Conservation (phyloP, 306 rosid genomes). For the Bauhinia variegata region DNA sequence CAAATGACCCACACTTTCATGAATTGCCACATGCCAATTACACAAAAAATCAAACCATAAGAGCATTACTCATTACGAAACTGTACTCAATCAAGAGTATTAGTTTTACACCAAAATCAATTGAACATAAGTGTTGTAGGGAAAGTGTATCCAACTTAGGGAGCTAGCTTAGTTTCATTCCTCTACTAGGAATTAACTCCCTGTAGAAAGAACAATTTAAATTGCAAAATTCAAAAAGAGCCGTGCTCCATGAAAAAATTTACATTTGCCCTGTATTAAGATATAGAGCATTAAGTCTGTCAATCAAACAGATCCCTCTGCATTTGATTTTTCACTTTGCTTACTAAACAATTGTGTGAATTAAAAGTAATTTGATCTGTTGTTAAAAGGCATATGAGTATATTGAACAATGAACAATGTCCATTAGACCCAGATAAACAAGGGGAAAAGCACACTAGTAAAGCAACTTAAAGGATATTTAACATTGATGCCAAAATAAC, state of each 20-base stretch:
- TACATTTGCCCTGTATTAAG: background rate
- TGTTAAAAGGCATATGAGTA: conserved; percentile 15
- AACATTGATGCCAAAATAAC: background rate
- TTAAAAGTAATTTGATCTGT: conserved; percentile 5
- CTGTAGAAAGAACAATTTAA: conserved; percentile 7
- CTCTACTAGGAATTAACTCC: conserved; percentile 12
- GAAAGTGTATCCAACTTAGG: background rate
- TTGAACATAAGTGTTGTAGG: background rate
- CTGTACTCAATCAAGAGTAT: background rate
- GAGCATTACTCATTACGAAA: conserved; percentile 16
- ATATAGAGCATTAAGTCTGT: conserved; percentile 14
- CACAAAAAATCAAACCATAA: conserved; percentile 7
- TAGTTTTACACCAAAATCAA: conserved; percentile 7
- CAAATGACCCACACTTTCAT: conserved; percentile 9
- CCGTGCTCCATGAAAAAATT: conserved; percentile 5
- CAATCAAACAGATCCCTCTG: conserved; percentile 4
- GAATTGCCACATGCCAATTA: background rate
- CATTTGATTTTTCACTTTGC: conserved; percentile 4
- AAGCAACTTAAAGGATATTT: conserved; percentile 4
- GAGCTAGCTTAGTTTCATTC: conserved; percentile 20
- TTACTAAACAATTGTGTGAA: background rate
- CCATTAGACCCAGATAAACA: background rate
- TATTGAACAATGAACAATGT: conserved; percentile 1
- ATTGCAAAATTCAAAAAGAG: background rate
- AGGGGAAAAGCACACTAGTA: background rate